Conservation (phyloP, 305 asterid species). For the Fraxinus paxiana region DNA sequence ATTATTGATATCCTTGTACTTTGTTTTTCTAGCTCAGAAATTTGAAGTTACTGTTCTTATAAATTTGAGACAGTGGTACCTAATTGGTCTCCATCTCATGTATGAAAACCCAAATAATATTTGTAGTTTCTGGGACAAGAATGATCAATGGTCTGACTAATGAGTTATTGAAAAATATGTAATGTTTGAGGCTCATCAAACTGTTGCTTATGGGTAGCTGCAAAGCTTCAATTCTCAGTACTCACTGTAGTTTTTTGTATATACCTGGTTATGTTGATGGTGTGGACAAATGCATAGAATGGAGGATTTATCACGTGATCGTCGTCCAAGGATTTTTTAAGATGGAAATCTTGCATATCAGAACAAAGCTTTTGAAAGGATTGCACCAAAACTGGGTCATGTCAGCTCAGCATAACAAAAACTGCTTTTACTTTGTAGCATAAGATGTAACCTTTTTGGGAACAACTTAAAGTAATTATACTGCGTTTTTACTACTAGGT, state of each 20-base stretch:
- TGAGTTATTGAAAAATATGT: background rate
- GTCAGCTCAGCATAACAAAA: background rate
- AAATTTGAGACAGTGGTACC: background rate
- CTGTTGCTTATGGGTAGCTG: background rate
- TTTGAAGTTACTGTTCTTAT: background rate
- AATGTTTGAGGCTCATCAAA: background rate
- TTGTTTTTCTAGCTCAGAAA: background rate
- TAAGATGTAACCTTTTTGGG: background rate
- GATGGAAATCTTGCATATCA: background rate
- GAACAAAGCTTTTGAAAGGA: background rate
- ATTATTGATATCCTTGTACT: background rate
- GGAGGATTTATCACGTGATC: background rate
- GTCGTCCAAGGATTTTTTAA: background rate
- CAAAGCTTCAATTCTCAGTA: background rate
- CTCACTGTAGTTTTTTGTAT: background rate
- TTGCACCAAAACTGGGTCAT: background rate
- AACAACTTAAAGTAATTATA: background rate
- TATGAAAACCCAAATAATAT: background rate
- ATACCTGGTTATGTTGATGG: background rate
- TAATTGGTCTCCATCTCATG: background rate
- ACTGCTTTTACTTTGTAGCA: background rate
- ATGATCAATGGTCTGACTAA: background rate
- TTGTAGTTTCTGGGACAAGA: background rate
- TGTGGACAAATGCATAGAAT: background rate
- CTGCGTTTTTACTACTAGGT: background rate